These are phyloP conservation scores for Colletotrichum trifolii DNA, from an alignment of 2,329 filamentous ascomycete genomes.

Conservation along the genomic window DNA sequence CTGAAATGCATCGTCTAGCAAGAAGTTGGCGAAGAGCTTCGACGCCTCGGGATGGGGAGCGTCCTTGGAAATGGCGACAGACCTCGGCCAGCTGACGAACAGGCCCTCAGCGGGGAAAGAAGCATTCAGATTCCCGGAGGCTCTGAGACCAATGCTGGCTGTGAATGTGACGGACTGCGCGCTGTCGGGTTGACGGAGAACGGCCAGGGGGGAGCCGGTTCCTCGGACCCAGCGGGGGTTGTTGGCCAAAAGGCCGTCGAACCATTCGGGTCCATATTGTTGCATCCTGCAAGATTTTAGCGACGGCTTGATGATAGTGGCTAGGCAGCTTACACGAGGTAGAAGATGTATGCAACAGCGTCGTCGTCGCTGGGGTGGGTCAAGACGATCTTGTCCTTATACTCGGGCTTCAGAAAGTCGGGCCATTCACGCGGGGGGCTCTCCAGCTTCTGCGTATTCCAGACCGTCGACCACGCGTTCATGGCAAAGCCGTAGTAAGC, in stretches of 20 bases:
- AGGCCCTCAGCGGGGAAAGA: constrained; percentile 48
- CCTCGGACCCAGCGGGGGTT: constrained; percentile 65
- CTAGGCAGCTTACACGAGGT: constrained; percentile 54
- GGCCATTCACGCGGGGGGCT: constrained; percentile 51
- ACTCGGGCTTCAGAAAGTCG: constrained; percentile 59
- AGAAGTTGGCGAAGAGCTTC: constrained; percentile 59
- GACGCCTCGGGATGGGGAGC: constrained; percentile 61
- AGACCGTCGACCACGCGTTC: constrained; percentile 50
- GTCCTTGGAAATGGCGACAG: constrained; percentile 57
- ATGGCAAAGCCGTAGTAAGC: constrained; percentile 53
- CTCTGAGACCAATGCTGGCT: constrained; percentile 36
- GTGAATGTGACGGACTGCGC: constrained; percentile 49
- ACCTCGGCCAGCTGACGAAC: constrained; percentile 61
- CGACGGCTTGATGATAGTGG: neutral
- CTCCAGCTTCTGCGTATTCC: constrained; percentile 48
- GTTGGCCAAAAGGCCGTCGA: constrained; percentile 58
- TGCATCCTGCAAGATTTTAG: constrained; percentile 42
- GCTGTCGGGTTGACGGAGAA: constrained; percentile 47
- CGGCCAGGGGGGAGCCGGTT: constrained; percentile 52
- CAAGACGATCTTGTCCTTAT: constrained; percentile 63
- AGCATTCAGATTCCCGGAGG: constrained; percentile 38
- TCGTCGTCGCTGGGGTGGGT: constrained; percentile 70
- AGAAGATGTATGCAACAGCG: constrained; percentile 61
- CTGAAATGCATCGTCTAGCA: constrained; percentile 55
- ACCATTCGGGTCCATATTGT: constrained; percentile 56